Conservation (phyloP, 2,329 filamentous ascomycete species). For the Aspergillus felis region DNA sequence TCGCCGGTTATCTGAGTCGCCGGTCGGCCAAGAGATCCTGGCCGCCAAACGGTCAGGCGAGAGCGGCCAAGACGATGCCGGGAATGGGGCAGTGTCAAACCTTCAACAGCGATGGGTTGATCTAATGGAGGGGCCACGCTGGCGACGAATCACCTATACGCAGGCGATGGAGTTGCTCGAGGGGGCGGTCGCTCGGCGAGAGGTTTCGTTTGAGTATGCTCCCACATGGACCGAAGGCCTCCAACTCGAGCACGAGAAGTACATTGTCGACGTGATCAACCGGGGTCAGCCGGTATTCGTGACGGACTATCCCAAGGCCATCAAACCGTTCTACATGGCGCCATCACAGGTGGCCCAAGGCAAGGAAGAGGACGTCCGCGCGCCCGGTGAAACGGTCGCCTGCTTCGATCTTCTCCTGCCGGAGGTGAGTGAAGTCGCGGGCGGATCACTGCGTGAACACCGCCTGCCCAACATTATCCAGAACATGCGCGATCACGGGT, state of each 20-base stretch:
- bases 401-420: constrained; percentile 90
- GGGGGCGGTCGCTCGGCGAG: constrained; percentile 49
- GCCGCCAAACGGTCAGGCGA: constrained; percentile 41
- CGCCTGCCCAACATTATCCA: constrained; percentile 62
- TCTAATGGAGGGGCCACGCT: constrained; percentile 53
- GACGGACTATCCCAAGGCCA: constrained; percentile 80
- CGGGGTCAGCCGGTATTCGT: constrained; percentile 74
- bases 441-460: constrained; percentile 86
- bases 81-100: constrained; percentile 35
- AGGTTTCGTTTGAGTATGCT: constrained; percentile 59
- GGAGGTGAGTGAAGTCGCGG: constrained; percentile 79
- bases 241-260: constrained; percentile 90
- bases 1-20: constrained; percentile 46
- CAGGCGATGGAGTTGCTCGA: constrained; percentile 69
- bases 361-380: constrained; percentile 1
- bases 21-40: constrained; percentile 54
- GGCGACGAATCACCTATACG: constrained; percentile 80
- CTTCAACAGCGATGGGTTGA: constrained; percentile 70
- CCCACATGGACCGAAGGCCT: constrained; percentile 71
- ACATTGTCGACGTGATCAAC: constrained; percentile 66
- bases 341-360: constrained; percentile 40
- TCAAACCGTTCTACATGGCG: constrained; percentile 92
- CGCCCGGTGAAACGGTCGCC: constrained; percentile 59
- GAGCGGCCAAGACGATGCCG: constrained; percentile 36
- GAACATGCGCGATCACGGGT: constrained; percentile 67